Evolutionary conservation across 2,329 filamentous ascomycete genomes (phyloP).

Genomic region (Chrysoporthe austroafricana): DNA sequence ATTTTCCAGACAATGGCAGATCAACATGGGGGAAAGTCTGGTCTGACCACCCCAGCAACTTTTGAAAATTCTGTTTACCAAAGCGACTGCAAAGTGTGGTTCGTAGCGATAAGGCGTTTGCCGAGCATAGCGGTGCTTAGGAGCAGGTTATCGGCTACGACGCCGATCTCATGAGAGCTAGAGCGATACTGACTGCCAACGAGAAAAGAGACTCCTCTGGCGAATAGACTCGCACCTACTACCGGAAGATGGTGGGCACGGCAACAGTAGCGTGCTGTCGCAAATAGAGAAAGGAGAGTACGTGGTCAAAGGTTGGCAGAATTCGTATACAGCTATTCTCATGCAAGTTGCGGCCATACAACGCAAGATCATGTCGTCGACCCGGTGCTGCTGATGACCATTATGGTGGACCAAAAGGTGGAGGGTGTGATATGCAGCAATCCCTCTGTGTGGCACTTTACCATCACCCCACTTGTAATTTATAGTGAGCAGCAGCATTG

Average conservation of each 20-base stretch:
- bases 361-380: no score
- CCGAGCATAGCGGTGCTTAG: neutral
- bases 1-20: neutral
- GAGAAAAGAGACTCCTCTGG: constrained; percentile 49
- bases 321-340: no score
- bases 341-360: no score
- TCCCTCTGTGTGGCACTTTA: no score
- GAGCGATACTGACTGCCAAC: neutral
- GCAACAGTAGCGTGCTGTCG: no score
- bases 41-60: neutral
- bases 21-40: neutral
- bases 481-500: no score
- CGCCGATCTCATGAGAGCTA: neutral
- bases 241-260: constrained; percentile 29
- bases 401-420: no score
- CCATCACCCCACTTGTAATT: no score
- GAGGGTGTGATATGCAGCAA: no score
- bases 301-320: no score
- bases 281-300: no score
- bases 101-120: neutral
- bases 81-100: neutral
- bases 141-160: neutral
- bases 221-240: constrained; percentile 49
- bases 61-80: neutral
- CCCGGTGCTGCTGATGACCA: no score